Base-by-base conservation (phyloP, 306 rosid species). In the Arachis stenosperma region DNA sequence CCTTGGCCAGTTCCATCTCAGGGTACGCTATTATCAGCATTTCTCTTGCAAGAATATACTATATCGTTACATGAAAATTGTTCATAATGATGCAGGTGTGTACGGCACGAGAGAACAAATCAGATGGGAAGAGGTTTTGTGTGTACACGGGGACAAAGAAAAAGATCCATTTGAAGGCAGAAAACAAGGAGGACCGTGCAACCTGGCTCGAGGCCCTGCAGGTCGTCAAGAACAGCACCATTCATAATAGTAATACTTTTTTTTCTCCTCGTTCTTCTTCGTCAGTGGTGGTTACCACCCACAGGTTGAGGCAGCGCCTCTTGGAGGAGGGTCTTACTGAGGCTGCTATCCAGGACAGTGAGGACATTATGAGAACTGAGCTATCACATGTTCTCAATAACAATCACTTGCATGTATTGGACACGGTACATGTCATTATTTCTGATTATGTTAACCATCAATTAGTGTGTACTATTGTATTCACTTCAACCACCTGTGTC, bases 331-430 rank as follows among this genome's bases (percentile, higher is more conserved):
- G 96, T 50, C 79, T 90, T 7, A 63, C 66, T 27, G 92, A 90
- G 71, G 75, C 66, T 54, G 82, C 85, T 41, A 85, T 90, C 54
- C 84, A 73, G 70, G 92, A 90, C 27, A 80, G 87, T 65, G 96
- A 90, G 64, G 65, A 78, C 70, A 90, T 90, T 41, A 85, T 90
- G 96, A 87, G 51, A 84, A 88, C 62, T 8, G 92, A 87, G 85
- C 86, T 87, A 9, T 72, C 81, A 0, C 78, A 83, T 50, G 41
- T 87, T 81, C 96, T 90, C 70, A 90, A 81, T 81, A 88, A 84
- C 76, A 90, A 86, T 79, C 90, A 90, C 69, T 61, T 81, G 86
- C 82, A 78, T 27, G 84, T 90, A 6, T 68, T 87, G 5, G 92
- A 90, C 66, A 81, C 90, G 0, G 66, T 90, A 27, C 61, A 27